Conservation (phyloP, 257 asterid species). For the Linderniella brevidens region DNA sequence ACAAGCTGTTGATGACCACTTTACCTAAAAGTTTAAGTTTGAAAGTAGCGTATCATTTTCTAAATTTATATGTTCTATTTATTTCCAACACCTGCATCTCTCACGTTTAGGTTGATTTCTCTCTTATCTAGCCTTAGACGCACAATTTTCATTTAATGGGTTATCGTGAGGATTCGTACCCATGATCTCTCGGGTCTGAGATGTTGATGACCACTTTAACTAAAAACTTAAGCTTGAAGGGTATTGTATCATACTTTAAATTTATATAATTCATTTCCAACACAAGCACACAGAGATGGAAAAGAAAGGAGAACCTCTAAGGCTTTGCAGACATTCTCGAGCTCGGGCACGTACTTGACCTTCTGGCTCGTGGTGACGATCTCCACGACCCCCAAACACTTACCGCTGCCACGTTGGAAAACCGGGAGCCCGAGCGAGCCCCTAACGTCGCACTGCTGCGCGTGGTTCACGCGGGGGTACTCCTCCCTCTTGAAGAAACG, state of each 20-base stretch:
- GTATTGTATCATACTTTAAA: neutral
- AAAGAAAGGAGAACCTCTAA: conserved; percentile 45
- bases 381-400: conserved; percentile 82
- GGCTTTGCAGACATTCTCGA: conserved; percentile 81
- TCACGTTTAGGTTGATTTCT: too few relatives aligned
- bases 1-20: too few relatives aligned
- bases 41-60: too few relatives aligned
- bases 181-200: too few relatives aligned
- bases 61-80: too few relatives aligned
- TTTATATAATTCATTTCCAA: too few relatives aligned
- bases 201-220: too few relatives aligned
- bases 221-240: neutral
- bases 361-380: conserved; percentile 73
- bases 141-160: too few relatives aligned
- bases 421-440: conserved; percentile 90
- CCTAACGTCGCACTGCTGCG: conserved; percentile 56
- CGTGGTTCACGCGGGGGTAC: conserved; percentile 63
- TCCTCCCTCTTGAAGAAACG: conserved; percentile 59
- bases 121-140: too few relatives aligned
- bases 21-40: too few relatives aligned
- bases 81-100: too few relatives aligned
- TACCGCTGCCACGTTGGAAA: conserved; percentile 54
- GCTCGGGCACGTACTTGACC: conserved; percentile 64
- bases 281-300: neutral
- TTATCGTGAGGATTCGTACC: too few relatives aligned